These are phyloP conservation scores for Globisporangium emineosum DNA, from an alignment of 352 stramenopile genomes.

Conservation along the genomic window DNA sequence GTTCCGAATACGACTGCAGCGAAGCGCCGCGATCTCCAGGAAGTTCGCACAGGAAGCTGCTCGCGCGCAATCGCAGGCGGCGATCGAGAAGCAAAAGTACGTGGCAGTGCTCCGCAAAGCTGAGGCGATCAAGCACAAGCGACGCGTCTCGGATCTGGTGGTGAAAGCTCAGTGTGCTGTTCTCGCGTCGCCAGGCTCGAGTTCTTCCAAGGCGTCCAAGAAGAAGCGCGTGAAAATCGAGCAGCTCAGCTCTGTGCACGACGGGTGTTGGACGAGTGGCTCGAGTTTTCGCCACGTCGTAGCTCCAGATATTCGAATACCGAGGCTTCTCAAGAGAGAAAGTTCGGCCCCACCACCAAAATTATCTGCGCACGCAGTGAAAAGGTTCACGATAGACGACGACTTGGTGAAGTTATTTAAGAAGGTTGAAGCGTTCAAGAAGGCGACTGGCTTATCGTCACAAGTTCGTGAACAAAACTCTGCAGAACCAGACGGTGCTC, in stretches of 20 bases:
- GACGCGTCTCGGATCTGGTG: constrained; percentile 56
- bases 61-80: constrained; percentile 29
- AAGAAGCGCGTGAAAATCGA: constrained; percentile 43
- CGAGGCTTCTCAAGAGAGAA: constrained; percentile 8
- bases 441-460: constrained; percentile 27
- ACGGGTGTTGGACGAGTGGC: constrained; percentile 24
- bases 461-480: background rate
- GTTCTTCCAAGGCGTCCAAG: constrained; percentile 30
- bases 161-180: constrained; percentile 56
- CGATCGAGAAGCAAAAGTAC: constrained; percentile 48
- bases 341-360: background rate
- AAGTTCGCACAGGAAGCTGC: constrained; percentile 35
- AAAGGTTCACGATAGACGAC: constrained; percentile 11
- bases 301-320: constrained; percentile 18
- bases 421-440: constrained; percentile 34
- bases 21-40: constrained; percentile 41
- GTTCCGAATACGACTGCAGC: constrained; percentile 69
- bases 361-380: constrained; percentile 3
- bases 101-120: constrained; percentile 32
- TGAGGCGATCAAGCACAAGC: constrained; percentile 49
- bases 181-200: constrained; percentile 35
- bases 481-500: background rate
- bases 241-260: constrained; percentile 38
- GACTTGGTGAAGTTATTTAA: constrained; percentile 28
- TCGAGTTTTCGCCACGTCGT: constrained; percentile 9